phyloP scores from a whole-genome alignment of 2,329 filamentous ascomycete species.

The Scopulariopsis brevicaulis region DNA sequence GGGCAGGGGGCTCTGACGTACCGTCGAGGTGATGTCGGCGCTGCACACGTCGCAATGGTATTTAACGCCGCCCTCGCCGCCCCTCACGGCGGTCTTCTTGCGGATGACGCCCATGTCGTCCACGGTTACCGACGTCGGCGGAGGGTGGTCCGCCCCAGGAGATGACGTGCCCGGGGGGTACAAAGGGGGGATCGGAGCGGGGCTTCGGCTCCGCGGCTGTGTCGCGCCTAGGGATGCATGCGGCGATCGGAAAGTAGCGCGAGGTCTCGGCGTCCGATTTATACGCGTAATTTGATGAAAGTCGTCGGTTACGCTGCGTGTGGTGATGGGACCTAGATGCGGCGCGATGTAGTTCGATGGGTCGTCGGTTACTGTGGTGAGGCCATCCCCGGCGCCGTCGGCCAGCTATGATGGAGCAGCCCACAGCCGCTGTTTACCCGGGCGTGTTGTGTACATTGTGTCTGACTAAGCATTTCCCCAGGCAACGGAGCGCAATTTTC shows the following conservation, averaged over 20 bases:
- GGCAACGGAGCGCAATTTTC: neutral
- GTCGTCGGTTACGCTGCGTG: neutral
- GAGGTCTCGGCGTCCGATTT: constrained; percentile 6
- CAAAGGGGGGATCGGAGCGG: neutral
- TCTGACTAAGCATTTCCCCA: neutral
- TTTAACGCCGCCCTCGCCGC: constrained; percentile 81
- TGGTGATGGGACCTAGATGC: neutral
- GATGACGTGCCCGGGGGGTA: neutral
- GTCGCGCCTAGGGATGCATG: constrained; percentile 4
- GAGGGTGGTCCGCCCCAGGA: neutral
- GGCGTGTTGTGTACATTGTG: neutral
- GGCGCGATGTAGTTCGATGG: neutral
- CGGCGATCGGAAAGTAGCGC: constrained; percentile 9
- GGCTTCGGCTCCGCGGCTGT: neutral
- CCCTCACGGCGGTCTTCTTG: constrained; percentile 82
- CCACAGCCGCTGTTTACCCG: neutral
- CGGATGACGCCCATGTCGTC: constrained; percentile 78
- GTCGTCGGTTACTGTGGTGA: neutral
- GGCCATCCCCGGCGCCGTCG: neutral
- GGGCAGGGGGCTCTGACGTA: constrained; percentile 32
- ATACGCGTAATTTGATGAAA: constrained; percentile 19
- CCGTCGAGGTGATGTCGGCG: constrained; percentile 92
- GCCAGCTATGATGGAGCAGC: neutral
- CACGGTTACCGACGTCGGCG: constrained; percentile 13
- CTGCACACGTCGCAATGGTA: constrained; percentile 97